Base-by-base conservation (phyloP, 78 protist species). In the Cavenderia fasciculata region DNA sequence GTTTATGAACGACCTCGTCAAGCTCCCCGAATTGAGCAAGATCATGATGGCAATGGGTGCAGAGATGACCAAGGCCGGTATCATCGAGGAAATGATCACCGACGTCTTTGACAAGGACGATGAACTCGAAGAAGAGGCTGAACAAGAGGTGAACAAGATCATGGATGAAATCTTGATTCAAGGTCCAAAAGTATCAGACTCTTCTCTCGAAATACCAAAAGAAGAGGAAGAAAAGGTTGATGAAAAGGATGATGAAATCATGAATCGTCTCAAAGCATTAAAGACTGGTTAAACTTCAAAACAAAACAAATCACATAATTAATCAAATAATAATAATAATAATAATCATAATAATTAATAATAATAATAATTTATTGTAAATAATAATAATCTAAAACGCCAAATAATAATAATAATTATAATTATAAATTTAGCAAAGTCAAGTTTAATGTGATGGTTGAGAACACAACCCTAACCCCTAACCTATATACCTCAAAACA, bases 1-100 rank as follows among this genome's bases (percentile, higher is more conserved):
- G 23, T 29, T 72, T 66, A 93, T 93, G 95, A 85, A 93, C 47
- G 51, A 93, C 47, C 78, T 93, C 11, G 23, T 86, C 27, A 75
- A 86, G 51, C 47, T 93, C 34, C 86, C 93, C 8, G 90, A 93
- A 34, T n/a, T 87, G 54, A 75, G 74, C 29, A 70, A 49, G 38
- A 49, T 82, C 27, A 82, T 82, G 90, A 82, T 82, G 90, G 66
- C 90, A 29, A 65, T 82, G 78, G 90, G 90, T n/a, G 10, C 59
- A 25, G 90, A 82, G 38, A 82, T 82, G 90, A 82, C 73, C 51
- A 82, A 82, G 63, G 84, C 90, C 11, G 90, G 90, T 68, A 82
- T 82, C 5, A 82, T 82, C 77, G 90, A 82, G 33, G 90, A 82
- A n/a, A 82, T 82, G 90, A 82, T 82, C 14, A 43, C 23, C 18